Evolutionary conservation across 2,329 filamentous ascomycete species (phyloP).

Genomic region (Xylariaceae sp.): DNA sequence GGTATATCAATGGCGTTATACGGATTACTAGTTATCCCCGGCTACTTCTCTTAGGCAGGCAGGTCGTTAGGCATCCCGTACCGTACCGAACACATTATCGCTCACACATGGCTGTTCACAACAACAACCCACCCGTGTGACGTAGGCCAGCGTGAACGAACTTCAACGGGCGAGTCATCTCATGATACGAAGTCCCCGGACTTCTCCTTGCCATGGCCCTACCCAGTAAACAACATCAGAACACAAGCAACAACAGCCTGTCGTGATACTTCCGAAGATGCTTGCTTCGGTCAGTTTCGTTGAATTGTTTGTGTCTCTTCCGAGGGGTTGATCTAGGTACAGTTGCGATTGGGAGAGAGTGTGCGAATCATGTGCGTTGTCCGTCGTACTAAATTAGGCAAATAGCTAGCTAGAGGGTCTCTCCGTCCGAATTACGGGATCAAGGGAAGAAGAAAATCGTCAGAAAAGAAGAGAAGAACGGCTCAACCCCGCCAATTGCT

Average conservation of each 20-base stretch:
- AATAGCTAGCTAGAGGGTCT: not conserved
- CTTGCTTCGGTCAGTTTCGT: too few relatives aligned
- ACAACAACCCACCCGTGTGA: slow-evolving; percentile 2
- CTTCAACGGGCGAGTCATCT: slow-evolving; percentile 8
- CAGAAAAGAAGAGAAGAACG: not conserved
- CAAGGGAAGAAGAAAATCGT: not conserved
- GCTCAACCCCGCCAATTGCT: slow-evolving; percentile 1
- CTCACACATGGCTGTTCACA: slow-evolving; percentile 11
- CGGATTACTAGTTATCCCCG: not conserved
- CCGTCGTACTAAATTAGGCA: slow-evolving; percentile 14
- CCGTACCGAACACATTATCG: slow-evolving; percentile 4
- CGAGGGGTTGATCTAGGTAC: slow-evolving; percentile 8
- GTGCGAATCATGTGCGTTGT: slow-evolving; percentile 10
- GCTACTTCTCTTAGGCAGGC: not conserved
- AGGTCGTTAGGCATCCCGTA: not conserved
- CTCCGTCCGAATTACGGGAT: not conserved
- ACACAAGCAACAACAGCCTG: too few relatives aligned
- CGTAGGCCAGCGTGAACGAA: slow-evolving; percentile 7
- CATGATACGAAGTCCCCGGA: not conserved
- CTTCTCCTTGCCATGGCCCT: too few relatives aligned
- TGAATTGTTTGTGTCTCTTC: not conserved
- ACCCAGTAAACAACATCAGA: not conserved
- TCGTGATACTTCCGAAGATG: too few relatives aligned
- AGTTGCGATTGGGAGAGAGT: slow-evolving; percentile 6
- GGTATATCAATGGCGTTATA: not conserved